Percentiles rank a stretch among this genome's conserved stretches.
Conservation (phyloP, 768 basidiomycete genomes). For the Leucosporidium yakuticum region DNA sequence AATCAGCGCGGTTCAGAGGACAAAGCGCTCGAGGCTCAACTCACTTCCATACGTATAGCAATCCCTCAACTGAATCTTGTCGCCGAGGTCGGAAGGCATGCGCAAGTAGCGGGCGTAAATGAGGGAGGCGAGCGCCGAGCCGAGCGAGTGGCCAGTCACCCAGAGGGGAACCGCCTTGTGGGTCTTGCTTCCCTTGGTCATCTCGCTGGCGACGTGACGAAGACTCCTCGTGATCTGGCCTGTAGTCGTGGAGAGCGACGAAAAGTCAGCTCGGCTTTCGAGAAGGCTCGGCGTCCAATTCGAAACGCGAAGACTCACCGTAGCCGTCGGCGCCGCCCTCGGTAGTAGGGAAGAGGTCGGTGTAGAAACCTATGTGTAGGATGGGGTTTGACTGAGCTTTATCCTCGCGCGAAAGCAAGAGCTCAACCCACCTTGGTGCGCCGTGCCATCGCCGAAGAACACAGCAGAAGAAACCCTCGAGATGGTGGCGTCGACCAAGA, state of each 20-base stretch:
- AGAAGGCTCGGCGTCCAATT: not conserved
- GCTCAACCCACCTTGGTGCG: too few species aligned
- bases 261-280: not conserved
- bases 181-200: slow-evolving; percentile 3
- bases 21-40: too few species aligned
- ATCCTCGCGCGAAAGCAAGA: too few species aligned
- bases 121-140: slow-evolving; percentile 17
- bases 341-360: slow-evolving; percentile 15
- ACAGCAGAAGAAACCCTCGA: slow-evolving; percentile 4
- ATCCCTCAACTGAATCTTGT: slow-evolving; percentile 5
- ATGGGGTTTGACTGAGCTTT: too few species aligned
- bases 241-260: not conserved
- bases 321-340: slow-evolving; percentile 16
- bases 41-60: slow-evolving; percentile 14
- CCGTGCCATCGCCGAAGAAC: slow-evolving; percentile 18
- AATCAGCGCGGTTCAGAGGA: too few species aligned
- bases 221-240: slow-evolving; percentile 19
- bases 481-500: slow-evolving; percentile 26
- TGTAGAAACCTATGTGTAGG: slow-evolving; percentile 21
- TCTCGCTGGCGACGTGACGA: slow-evolving; percentile 9
- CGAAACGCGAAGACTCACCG: not conserved
- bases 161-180: slow-evolving; percentile 14
- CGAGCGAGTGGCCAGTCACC: slow-evolving; percentile 25
- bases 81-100: slow-evolving; percentile 18
- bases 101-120: slow-evolving; percentile 22